phyloP scores from a whole-genome alignment of 2,329 filamentous ascomycete species.

The Trichophyton verrucosum region DNA sequence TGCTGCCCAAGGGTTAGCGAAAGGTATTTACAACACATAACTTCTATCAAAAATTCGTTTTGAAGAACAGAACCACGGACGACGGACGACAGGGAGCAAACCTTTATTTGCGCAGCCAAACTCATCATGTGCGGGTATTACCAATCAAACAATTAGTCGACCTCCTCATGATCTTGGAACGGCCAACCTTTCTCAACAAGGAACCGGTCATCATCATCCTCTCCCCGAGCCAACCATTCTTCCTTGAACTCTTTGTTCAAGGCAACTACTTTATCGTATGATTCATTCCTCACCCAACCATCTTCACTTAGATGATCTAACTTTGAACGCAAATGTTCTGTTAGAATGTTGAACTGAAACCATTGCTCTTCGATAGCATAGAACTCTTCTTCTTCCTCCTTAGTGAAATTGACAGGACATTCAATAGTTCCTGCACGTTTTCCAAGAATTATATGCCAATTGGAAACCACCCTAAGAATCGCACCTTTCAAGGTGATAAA shows the following conservation, averaged over 20 bases:
- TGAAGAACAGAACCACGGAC: too few species aligned
- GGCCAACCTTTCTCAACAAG: slow-evolving; percentile 9
- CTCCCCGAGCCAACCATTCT: slow-evolving; percentile 7
- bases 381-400: slow-evolving; percentile 9
- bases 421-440: background rate
- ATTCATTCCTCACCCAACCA: slow-evolving; percentile 12
- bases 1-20: background rate
- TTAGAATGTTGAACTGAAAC: slow-evolving; percentile 9
- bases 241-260: slow-evolving; percentile 9
- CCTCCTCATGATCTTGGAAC: slow-evolving; percentile 11
- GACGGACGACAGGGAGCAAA: too few species aligned
- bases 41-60: too few species aligned
- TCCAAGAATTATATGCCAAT: slow-evolving; percentile 9
- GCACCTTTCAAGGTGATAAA: slow-evolving; percentile 9
- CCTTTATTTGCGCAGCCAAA: too few species aligned
- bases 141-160: background rate
- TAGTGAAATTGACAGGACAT: slow-evolving; percentile 10
- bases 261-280: slow-evolving; percentile 8
- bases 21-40: too few species aligned
- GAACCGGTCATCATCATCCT: slow-evolving; percentile 11
- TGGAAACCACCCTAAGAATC: slow-evolving; percentile 8
- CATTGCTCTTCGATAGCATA: slow-evolving; percentile 9
- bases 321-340: slow-evolving; percentile 8
- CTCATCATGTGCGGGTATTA: background rate
- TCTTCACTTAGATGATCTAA: slow-evolving; percentile 10